Percentiles rank a stretch among this genome's conserved stretches.
These are phyloP conservation scores for Solanum boliviense DNA, from an alignment of 257 asterid genomes.

Conservation along the genomic window DNA sequence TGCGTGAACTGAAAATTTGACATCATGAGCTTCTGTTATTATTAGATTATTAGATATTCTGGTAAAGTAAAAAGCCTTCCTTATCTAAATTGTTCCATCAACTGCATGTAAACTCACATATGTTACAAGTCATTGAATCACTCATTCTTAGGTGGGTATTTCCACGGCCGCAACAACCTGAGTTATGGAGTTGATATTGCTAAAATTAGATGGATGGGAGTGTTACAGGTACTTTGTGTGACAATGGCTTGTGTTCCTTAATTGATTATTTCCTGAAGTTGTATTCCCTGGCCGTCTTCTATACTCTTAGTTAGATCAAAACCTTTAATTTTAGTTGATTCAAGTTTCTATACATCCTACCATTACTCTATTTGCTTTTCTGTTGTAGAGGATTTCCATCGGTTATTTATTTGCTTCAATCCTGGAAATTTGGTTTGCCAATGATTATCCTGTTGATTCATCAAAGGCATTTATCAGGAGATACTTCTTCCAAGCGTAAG, in stretches of 20 bases:
- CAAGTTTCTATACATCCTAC: background rate
- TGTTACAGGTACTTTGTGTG: slow-evolving; percentile 60
- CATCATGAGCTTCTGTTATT: background rate
- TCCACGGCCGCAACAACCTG: slow-evolving; percentile 61
- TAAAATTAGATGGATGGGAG: slow-evolving; percentile 76
- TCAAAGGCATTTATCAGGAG: slow-evolving; percentile 43
- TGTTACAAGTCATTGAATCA: background rate
- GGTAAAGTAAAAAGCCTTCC: background rate
- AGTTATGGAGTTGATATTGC: slow-evolving; percentile 76
- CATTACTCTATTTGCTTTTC: slow-evolving; percentile 2
- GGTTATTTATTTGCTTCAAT: slow-evolving; percentile 68
- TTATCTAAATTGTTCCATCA: background rate
- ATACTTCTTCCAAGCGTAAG: slow-evolving; percentile 77
- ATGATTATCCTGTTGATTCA: slow-evolving; percentile 42
- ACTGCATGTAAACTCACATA: background rate
- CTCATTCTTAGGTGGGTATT: slow-evolving; percentile 69
- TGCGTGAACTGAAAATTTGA: background rate
- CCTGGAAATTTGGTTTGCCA: slow-evolving; percentile 76
- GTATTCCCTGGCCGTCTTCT: background rate
- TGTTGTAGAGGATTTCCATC: slow-evolving; percentile 69
- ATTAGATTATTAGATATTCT: background rate
- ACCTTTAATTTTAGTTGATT: background rate
- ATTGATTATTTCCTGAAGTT: background rate
- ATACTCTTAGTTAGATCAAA: background rate
- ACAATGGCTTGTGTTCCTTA: background rate